Conservation (phyloP, 192 early-diverging fungal genomes). For the Coemansia sp. region DNA sequence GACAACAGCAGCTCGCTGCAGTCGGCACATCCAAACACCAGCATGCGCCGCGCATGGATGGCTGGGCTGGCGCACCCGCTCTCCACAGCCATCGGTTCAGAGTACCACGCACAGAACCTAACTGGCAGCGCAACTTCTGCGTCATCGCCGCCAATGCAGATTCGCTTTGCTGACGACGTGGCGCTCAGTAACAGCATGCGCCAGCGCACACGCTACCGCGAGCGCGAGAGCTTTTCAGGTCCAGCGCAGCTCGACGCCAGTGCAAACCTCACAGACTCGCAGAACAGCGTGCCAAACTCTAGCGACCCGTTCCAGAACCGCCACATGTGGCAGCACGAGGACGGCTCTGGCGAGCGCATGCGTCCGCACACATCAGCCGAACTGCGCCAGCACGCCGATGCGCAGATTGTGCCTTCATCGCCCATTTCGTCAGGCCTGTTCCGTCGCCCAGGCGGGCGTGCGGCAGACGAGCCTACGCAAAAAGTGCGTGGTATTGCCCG, state of each 20-base stretch:
- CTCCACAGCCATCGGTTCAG: slow-evolving; percentile 24
- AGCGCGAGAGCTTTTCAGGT: slow-evolving; percentile 52
- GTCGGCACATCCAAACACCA: slow-evolving; percentile 7
- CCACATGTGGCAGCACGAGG: slow-evolving; percentile 28
- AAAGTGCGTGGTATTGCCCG: slow-evolving; percentile 35
- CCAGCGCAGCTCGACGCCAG: slow-evolving; percentile 44
- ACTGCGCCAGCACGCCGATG: too few species aligned
- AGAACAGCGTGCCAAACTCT: slow-evolving; percentile 17
- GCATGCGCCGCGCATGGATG: slow-evolving; percentile 33
- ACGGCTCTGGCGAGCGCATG: not conserved
- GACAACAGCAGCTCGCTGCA: slow-evolving; percentile 1
- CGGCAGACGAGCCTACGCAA: slow-evolving; percentile 13
- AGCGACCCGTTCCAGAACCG: slow-evolving; percentile 33
- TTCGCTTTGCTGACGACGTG: slow-evolving; percentile 14
- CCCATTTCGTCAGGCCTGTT: slow-evolving; percentile 34
- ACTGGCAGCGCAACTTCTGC: too few species aligned
- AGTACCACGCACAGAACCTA: slow-evolving; percentile 4
- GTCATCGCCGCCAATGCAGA: slow-evolving; percentile 2
- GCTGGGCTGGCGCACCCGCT: slow-evolving; percentile 39
- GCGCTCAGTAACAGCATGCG: not conserved
- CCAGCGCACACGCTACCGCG: slow-evolving; percentile 8
- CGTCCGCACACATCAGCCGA: slow-evolving; percentile 5
- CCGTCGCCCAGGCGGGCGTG: slow-evolving; percentile 14
- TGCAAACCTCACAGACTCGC: slow-evolving; percentile 38
- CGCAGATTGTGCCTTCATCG: slow-evolving; percentile 21